Evolutionary conservation across 257 asterid species (phyloP).

Genomic region (Penstemon eatonii): DNA sequence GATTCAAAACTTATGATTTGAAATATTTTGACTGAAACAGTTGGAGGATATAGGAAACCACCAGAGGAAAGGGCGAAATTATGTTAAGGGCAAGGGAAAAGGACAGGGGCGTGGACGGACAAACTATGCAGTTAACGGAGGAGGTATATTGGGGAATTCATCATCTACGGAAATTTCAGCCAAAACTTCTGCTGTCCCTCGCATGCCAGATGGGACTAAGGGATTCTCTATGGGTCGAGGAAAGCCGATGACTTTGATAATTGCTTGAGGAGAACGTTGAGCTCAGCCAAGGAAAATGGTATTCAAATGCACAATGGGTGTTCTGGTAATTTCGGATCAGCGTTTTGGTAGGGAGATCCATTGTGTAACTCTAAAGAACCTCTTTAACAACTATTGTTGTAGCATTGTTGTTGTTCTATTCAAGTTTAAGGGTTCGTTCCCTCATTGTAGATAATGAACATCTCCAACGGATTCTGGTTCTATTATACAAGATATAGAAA

Average conservation of each 20-base stretch:
- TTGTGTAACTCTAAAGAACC: slow-evolving; percentile 19
- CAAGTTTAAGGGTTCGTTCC: slow-evolving; percentile 17
- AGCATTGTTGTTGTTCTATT: slow-evolving; percentile 1
- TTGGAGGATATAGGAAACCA: slow-evolving; percentile 44
- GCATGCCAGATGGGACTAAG: slow-evolving; percentile 94
- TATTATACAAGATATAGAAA: slow-evolving; percentile 23
- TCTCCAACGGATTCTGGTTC: slow-evolving; percentile 18
- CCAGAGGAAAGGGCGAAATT: slow-evolving; percentile 35
- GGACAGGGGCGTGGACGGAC: slow-evolving; percentile 62
- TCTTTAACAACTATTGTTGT: slow-evolving; percentile 14
- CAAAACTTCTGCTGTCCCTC: slow-evolving; percentile 66
- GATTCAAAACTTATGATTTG: background rate
- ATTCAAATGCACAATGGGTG: background rate
- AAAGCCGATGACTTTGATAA: slow-evolving; percentile 54
- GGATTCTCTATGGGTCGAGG: slow-evolving; percentile 97
- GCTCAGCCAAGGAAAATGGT: no score
- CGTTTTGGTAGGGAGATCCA: slow-evolving; percentile 19
- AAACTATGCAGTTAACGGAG: slow-evolving; percentile 42
- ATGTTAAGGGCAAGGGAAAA: slow-evolving; percentile 38
- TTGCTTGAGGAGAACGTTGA: slow-evolving; percentile 26
- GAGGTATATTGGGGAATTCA: slow-evolving; percentile 32
- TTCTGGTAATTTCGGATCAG: slow-evolving; percentile 27
- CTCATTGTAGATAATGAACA: slow-evolving; percentile 32
- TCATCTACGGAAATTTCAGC: slow-evolving; percentile 32
- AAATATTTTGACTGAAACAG: slow-evolving; percentile 30